phyloP scores from a whole-genome alignment of 2,329 filamentous ascomycete genomes.

The Trichoderma polysporum region DNA sequence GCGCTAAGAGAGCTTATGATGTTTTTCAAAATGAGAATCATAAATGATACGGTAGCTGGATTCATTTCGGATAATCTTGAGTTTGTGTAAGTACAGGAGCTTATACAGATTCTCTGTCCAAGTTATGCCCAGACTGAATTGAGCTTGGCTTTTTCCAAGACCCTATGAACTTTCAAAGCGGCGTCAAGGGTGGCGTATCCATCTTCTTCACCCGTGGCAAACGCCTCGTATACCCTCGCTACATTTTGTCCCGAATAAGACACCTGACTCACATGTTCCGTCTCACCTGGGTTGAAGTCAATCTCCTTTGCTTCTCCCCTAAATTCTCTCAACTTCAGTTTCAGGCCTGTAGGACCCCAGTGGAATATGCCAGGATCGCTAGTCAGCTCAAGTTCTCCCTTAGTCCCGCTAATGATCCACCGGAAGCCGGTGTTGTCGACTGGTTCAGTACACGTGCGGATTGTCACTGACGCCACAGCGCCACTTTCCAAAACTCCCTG shows the following conservation, averaged over 20 bases:
- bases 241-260: constrained; percentile 1
- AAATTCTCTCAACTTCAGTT: constrained; percentile 1
- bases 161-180: constrained; percentile 1
- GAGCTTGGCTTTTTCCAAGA: not conserved
- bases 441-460: not conserved
- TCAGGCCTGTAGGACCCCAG: constrained; percentile 2
- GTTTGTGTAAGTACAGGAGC: not conserved
- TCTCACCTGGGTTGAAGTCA: not conserved
- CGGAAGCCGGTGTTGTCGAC: constrained; percentile 9
- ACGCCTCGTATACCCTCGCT: constrained; percentile 4
- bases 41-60: not conserved
- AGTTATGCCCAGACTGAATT: not conserved
- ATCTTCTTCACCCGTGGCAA: not conserved
- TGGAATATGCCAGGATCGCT: constrained; percentile 8
- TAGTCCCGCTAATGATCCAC: constrained; percentile 3
- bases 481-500: constrained; percentile 9
- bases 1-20: not conserved
- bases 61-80: not conserved
- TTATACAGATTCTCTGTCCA: not conserved
- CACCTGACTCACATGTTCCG: not conserved
- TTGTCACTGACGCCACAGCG: not conserved
- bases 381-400: not conserved
- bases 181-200: constrained; percentile 4
- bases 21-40: not conserved
- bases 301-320: constrained; percentile 4